A percentile compares a stretch with the other conserved stretches of the same genome.
Evolutionary conservation across 192 early-diverging fungal species (phyloP).

Genomic region (Podila clonocystis): DNA sequence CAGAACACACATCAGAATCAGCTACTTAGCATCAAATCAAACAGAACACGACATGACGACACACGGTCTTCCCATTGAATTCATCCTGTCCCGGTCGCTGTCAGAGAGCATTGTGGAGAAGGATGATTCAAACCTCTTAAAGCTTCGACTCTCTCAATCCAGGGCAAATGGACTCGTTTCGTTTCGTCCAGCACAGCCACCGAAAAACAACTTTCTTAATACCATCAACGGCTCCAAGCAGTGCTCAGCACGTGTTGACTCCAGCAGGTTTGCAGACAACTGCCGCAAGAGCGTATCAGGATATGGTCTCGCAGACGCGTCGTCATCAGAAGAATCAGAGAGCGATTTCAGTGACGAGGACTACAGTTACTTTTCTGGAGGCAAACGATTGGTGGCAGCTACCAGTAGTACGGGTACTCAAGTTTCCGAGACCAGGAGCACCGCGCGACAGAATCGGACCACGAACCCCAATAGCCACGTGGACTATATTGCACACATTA

Average conservation of each 20-base stretch:
- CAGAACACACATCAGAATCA: too few relatives aligned
- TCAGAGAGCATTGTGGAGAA: conserved; percentile 9
- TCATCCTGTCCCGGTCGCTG: conserved; percentile 22
- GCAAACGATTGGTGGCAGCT: neutral
- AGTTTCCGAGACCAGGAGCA: neutral
- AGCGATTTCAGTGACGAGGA: neutral
- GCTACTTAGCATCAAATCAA: too few relatives aligned
- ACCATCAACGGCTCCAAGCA: conserved; percentile 5
- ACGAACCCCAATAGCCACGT: conserved; percentile 2
- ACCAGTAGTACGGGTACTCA: neutral
- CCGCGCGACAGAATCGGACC: neutral
- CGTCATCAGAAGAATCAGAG: conserved; percentile 18
- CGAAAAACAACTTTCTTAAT: neutral
- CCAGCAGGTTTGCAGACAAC: too few relatives aligned
- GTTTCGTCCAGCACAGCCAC: neutral
- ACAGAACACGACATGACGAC: conserved; percentile 3
- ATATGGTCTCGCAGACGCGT: conserved; percentile 24
- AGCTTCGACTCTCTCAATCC: neutral
- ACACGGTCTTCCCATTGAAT: conserved; percentile 11
- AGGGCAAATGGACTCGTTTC: neutral
- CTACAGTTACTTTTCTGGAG: neutral
- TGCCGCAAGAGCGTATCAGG: neutral
- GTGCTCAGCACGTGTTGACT: too few relatives aligned
- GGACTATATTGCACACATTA: conserved; percentile 44
- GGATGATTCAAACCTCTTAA: conserved; percentile 13